Percentiles rank a stretch among this genome's conserved stretches.
These are phyloP conservation scores for Cryptococcus hybrid DNA, from an alignment of 1,284 basidiomycete species.

Conservation along the genomic window DNA sequence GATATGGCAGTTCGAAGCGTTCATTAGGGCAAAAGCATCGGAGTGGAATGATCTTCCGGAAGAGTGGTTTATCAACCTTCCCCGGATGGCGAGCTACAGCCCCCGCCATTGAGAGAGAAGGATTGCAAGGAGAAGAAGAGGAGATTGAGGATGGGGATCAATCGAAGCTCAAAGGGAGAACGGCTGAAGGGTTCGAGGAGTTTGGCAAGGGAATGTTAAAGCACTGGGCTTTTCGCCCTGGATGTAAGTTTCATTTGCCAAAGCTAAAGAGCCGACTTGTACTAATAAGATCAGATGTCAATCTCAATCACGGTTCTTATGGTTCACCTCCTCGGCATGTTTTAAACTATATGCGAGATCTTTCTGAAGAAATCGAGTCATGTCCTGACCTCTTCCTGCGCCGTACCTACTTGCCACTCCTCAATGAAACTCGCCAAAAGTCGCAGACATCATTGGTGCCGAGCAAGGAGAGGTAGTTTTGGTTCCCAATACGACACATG, in stretches of 20 bases:
- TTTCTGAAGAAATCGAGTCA: conserved; percentile 57
- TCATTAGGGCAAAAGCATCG: conserved; percentile 36
- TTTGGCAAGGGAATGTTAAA: conserved; percentile 63
- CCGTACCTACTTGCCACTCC: conserved; percentile 50
- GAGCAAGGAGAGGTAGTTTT: conserved; percentile 64
- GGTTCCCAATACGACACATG: conserved; percentile 63
- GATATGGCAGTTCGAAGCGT: conserved; percentile 23
- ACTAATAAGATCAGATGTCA: conserved; percentile 52
- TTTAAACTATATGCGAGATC: conserved; percentile 54
- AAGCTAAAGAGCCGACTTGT: neutral
- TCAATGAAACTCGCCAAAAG: conserved; percentile 54
- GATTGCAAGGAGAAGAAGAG: neutral
- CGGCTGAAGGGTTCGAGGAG: conserved; percentile 29
- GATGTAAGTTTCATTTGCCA: conserved; percentile 41
- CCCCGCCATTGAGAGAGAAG: conserved; percentile 5
- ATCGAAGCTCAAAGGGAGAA: conserved; percentile 20
- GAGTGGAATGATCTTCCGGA: conserved; percentile 30
- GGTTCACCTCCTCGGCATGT: conserved; percentile 67
- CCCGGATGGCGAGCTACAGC: conserved; percentile 30
- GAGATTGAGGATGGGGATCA: conserved; percentile 15
- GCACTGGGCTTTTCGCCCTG: conserved; percentile 60
- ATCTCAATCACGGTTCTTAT: conserved; percentile 68
- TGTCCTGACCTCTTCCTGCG: conserved; percentile 66
- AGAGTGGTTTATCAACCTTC: conserved; percentile 25
- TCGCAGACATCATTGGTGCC: conserved; percentile 64